Conservation (phyloP, 2,329 filamentous ascomycete species). For the Aspergillus viridinutans region DNA sequence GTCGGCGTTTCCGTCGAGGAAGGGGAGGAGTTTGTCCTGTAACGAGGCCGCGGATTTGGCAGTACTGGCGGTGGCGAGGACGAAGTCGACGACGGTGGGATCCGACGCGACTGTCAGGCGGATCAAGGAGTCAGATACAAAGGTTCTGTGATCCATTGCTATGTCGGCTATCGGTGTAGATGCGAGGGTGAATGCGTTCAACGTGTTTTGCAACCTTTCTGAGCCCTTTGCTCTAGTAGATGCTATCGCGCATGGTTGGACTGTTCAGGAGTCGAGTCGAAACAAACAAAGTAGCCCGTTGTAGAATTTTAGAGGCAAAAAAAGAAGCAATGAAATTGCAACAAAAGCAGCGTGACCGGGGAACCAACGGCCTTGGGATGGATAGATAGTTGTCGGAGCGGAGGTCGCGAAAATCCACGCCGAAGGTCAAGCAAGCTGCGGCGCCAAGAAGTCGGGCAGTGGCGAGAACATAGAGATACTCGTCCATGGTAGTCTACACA, state of each 20-base stretch:
- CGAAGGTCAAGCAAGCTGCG: neutral
- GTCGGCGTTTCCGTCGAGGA: conserved; percentile 48
- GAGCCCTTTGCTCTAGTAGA: conserved; percentile 25
- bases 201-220: neutral
- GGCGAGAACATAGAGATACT: neutral
- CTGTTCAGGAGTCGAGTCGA: neutral
- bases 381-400: neutral
- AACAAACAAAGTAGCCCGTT: neutral
- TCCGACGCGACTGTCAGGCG: conserved; percentile 54
- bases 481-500: no score
- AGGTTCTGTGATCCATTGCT: conserved; percentile 38
- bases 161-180: neutral
- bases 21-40: conserved; percentile 49
- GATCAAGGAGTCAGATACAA: conserved; percentile 49
- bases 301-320: neutral
- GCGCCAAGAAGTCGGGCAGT: conserved; percentile 9
- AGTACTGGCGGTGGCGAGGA: conserved; percentile 50
- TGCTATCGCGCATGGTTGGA: neutral
- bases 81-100: conserved; percentile 54
- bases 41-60: conserved; percentile 47
- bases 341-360: neutral
- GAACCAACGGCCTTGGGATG: neutral
- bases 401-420: conserved; percentile 6
- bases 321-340: neutral
- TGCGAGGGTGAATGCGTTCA: neutral